A percentile compares a stretch with the other conserved stretches of the same genome.
These are phyloP conservation scores for Lophiotrema nucula DNA, from an alignment of 495 filamentous ascomycete genomes.

Conservation along the genomic window DNA sequence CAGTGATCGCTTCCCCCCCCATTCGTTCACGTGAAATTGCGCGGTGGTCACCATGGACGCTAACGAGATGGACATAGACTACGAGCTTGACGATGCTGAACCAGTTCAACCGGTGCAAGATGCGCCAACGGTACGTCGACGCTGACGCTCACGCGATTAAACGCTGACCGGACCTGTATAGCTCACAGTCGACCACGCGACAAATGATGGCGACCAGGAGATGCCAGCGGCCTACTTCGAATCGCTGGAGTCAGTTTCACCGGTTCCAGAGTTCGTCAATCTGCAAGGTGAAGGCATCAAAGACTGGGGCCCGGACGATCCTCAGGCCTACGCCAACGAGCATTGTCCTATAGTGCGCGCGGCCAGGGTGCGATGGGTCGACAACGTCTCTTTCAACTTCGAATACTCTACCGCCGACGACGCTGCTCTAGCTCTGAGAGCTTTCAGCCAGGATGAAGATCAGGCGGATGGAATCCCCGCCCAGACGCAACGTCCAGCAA, in stretches of 20 bases:
- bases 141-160: neutral
- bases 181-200: neutral
- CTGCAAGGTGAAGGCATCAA: constrained; percentile 82
- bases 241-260: neutral
- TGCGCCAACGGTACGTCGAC: neutral
- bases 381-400: constrained; percentile 87
- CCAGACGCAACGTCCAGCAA: constrained; percentile 42
- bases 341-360: constrained; percentile 58
- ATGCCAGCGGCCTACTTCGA: constrained; percentile 23
- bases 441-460: constrained; percentile 53
- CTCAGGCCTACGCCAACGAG: constrained; percentile 66
- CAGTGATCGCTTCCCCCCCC: no score
- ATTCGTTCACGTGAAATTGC: neutral
- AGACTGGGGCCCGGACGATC: constrained; percentile 71
- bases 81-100: constrained; percentile 18
- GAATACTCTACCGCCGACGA: constrained; percentile 67
- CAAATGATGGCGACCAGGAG: neutral
- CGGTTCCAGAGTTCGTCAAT: constrained; percentile 67
- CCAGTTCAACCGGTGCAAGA: neutral
- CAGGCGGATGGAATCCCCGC: constrained; percentile 31
- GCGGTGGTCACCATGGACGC: constrained; percentile 20
- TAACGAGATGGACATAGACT: constrained; percentile 17
- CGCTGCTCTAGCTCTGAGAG: constrained; percentile 69
- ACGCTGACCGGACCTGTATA: neutral
- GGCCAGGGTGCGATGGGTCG: constrained; percentile 82